Percentiles rank a stretch among this genome's conserved stretches.
phyloP scores from a whole-genome alignment of 2,329 filamentous ascomycete genomes.

The Phialocephala subalpina region DNA sequence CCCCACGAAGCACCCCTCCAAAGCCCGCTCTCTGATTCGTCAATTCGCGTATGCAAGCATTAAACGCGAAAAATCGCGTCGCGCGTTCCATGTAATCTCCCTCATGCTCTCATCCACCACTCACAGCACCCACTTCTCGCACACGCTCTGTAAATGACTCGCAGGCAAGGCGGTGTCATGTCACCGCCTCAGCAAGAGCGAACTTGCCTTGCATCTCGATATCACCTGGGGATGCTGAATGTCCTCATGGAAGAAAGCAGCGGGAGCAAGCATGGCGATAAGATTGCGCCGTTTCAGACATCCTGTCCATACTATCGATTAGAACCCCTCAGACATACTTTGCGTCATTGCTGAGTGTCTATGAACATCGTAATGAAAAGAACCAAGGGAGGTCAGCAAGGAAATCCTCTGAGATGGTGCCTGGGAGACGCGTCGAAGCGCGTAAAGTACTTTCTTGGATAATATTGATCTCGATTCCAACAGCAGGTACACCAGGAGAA shows the following conservation, averaged over 20 bases:
- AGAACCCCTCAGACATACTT: background rate
- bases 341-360: background rate
- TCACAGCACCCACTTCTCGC: conserved; percentile 1
- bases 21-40: background rate
- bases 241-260: conserved; percentile 7
- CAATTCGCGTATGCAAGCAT: background rate
- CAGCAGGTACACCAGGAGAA: background rate
- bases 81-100: conserved; percentile 9
- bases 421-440: conserved; percentile 15
- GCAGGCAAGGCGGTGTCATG: conserved; percentile 14
- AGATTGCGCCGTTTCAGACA: conserved; percentile 14
- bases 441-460: conserved; percentile 19
- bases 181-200: conserved; percentile 14
- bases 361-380: conserved; percentile 13
- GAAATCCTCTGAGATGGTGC: background rate
- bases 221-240: background rate
- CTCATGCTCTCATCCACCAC: background rate
- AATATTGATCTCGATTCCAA: conserved; percentile 4
- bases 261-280: conserved; percentile 12
- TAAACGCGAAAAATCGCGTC: conserved; percentile 11
- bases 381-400: conserved; percentile 10
- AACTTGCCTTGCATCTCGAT: conserved; percentile 16
- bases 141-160: conserved; percentile 16
- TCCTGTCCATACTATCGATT: background rate
- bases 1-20: background rate